Percentiles rank a stretch among this genome's conserved stretches.
Evolutionary conservation across 306 rosid genomes (phyloP).

Genomic region (Oemleria cerasiformis): DNA sequence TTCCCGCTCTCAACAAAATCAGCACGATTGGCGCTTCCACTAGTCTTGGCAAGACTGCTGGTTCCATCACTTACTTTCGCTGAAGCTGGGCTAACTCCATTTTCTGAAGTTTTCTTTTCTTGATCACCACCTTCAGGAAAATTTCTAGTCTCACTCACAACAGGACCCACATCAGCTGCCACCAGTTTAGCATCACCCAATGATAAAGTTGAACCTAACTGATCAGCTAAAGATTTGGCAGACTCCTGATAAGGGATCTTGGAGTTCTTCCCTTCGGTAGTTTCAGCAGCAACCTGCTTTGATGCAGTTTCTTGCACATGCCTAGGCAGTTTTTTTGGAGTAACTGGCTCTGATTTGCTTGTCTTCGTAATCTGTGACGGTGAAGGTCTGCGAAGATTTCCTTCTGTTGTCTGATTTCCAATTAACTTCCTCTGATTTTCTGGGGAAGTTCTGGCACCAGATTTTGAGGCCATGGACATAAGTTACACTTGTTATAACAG

Average conservation of each 20-base stretch:
- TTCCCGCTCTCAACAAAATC: conserved; percentile 53
- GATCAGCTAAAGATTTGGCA: conserved; percentile 27
- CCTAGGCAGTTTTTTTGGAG: conserved; percentile 28
- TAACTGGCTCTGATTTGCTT: conserved; percentile 40
- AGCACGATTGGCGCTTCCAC: conserved; percentile 37
- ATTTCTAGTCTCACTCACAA: conserved; percentile 13
- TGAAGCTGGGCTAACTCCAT: conserved; percentile 21
- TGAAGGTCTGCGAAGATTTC: conserved; percentile 30
- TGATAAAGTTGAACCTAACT: conserved; percentile 29
- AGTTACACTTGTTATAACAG: conserved; percentile 22
- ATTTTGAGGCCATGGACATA: conserved; percentile 33
- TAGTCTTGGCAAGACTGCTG: conserved; percentile 37
- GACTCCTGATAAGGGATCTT: conserved; percentile 20
- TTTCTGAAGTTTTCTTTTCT: conserved; percentile 30
- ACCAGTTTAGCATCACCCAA: conserved; percentile 30
- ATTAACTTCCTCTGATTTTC: conserved; percentile 26
- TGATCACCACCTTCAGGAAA: conserved; percentile 21
- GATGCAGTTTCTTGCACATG: conserved; percentile 22
- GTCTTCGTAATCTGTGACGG: conserved; percentile 37
- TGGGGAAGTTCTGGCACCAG: conserved; percentile 33
- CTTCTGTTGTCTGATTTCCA: conserved; percentile 32
- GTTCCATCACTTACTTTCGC: conserved; percentile 39
- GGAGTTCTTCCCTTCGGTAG: conserved; percentile 9
- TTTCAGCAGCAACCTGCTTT: conserved; percentile 25
- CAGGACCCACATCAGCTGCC: conserved; percentile 12